Conservation (phyloP, 2,329 filamentous ascomycete species). For the Blastomyces parvus region DNA sequence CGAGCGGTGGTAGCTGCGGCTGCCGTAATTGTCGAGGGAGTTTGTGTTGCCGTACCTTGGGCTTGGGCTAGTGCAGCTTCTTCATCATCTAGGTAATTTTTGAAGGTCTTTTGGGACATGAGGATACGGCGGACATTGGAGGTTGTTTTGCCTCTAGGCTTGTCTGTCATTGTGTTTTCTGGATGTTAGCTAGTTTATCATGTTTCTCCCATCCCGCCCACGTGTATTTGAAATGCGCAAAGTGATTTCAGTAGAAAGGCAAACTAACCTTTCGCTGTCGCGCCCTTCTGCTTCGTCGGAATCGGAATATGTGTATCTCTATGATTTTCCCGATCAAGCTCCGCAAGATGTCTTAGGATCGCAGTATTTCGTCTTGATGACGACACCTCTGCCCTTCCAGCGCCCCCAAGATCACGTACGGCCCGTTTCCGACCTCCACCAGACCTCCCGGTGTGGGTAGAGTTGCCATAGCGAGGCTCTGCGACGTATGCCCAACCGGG, state of each 20-base stretch:
- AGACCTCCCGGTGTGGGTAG: slow-evolving; percentile 42
- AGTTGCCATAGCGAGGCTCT: slow-evolving; percentile 55
- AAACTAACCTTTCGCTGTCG: slow-evolving; percentile 34
- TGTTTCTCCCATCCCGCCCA: neutral
- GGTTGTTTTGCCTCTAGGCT: slow-evolving; percentile 34
- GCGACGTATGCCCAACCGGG: slow-evolving; percentile 92
- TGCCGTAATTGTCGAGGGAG: neutral
- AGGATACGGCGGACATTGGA: slow-evolving; percentile 41
- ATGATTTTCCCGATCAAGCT: slow-evolving; percentile 71
- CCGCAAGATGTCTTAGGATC: slow-evolving; percentile 68
- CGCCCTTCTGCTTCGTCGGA: slow-evolving; percentile 44
- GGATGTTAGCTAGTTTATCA: neutral
- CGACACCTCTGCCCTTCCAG: slow-evolving; percentile 55
- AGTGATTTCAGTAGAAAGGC: neutral
- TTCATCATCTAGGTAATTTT: slow-evolving; percentile 44
- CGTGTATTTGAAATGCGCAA: neutral
- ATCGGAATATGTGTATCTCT: slow-evolving; percentile 63
- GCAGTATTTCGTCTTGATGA: slow-evolving; percentile 70
- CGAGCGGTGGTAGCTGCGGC: slow-evolving; percentile 6
- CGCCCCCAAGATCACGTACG: slow-evolving; percentile 48
- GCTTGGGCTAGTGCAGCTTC: slow-evolving; percentile 33
- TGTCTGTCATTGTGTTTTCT: slow-evolving; percentile 8
- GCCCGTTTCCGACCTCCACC: slow-evolving; percentile 59
- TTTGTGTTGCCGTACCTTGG: slow-evolving; percentile 6
- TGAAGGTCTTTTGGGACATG: slow-evolving; percentile 41